Evolutionary conservation across 768 basidiomycete genomes (phyloP), one percentile per base, ranked within the genome.

Genomic region (Xerocomus potaroensis): DNA sequence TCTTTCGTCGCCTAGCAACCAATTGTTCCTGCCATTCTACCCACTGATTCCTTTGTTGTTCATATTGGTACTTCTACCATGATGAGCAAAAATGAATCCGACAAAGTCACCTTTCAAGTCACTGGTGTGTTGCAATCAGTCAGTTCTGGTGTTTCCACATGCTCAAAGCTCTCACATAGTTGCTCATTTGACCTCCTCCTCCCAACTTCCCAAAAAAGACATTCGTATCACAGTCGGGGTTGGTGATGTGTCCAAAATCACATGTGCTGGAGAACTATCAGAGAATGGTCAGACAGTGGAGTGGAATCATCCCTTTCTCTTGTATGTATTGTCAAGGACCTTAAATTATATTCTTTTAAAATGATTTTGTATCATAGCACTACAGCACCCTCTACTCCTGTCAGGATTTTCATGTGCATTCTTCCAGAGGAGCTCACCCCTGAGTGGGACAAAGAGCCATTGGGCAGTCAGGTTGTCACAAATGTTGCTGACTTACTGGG

Each of bases 231-330:
- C 43, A 23, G 11, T 35, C 27, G 1, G 18, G 16, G 26, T 43
- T 24, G 42, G 16, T 12, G 15, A 43, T 3, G 33, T 34, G 15
- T 43, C 42, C 3, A 43, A 43, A n/a, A 43, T 43, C n/a, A 43
- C 42, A 23, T 43, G 42, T 24, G 14, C 22, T 43, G 42, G 42
- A 11, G 14, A 24, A 14, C 21, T 10, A 24, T 33, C 42, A n/a
- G n/a, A 7, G 15, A 14, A 27, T 36, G 21, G 22, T 8, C 5
- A 29, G 15, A 19, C 18, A 5, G 34, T 37, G 21, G 29, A 23
- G 29, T 44, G 43, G 43, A 36, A 29, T 14, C 43, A 44, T 11
- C 43, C 43, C 0, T 44, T 44, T 9, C 35, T 44, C 5, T 44
- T 44, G 41, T 43, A 43, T 14, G 41, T 15, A 16, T 23, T 7